Evolutionary conservation across 176 grass and related monocot species (phyloP).

Genomic region (Echinochloa phyllopogon): DNA sequence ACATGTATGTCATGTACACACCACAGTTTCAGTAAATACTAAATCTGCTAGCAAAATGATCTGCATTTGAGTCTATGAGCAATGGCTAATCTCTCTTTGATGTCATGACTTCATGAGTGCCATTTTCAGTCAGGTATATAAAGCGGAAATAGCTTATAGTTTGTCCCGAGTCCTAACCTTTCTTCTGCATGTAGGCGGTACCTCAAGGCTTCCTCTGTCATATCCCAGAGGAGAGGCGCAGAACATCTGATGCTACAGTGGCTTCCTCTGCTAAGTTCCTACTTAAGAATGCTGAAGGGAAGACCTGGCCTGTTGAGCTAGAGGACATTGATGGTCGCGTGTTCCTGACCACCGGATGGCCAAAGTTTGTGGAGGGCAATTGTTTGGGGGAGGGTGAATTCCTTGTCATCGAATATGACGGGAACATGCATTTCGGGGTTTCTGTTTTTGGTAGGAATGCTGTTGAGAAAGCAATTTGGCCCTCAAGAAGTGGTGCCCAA

Average conservation of each 20-base stretch:
- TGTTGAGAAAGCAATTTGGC: conserved; percentile 57
- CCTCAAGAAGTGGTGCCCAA: conserved; percentile 25
- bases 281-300: conserved; percentile 49
- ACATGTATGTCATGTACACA: not conserved
- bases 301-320: conserved; percentile 54
- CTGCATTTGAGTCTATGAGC: conserved; percentile 19
- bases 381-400: conserved; percentile 62
- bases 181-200: conserved; percentile 51
- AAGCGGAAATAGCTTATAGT: conserved; percentile 1
- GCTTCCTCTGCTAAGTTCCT: conserved; percentile 13
- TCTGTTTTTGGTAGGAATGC: conserved; percentile 62
- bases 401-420: conserved; percentile 65
- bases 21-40: not conserved
- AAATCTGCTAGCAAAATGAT: not conserved
- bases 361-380: conserved; percentile 71
- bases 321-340: conserved; percentile 26
- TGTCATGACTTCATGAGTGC: not conserved
- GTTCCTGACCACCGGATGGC: conserved; percentile 70
- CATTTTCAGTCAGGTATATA: not conserved
- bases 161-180: conserved; percentile 5
- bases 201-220: conserved; percentile 51
- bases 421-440: conserved; percentile 64
- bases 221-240: conserved; percentile 31
- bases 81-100: conserved; percentile 19
- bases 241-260: not conserved